Conservation (phyloP, 768 basidiomycete species). For the Mycena sanguinolenta region DNA sequence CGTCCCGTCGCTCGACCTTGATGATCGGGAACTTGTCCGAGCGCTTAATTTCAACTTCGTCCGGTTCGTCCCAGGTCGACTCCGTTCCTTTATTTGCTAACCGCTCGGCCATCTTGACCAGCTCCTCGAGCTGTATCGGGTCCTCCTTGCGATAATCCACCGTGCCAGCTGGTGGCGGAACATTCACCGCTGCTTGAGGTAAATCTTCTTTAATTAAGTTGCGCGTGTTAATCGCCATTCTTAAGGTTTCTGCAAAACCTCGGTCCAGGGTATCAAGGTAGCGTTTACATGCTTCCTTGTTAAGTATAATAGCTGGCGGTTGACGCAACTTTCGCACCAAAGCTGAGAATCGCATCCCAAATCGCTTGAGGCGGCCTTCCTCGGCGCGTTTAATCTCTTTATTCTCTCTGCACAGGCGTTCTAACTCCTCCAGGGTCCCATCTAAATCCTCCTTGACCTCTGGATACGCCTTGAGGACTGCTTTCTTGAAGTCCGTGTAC, state of each 20-base stretch:
- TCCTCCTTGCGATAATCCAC: slow-evolving; percentile 17
- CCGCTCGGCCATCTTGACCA: slow-evolving; percentile 16
- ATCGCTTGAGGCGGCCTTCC: slow-evolving; percentile 11
- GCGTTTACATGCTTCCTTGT: slow-evolving; percentile 16
- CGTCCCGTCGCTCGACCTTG: slow-evolving; percentile 6
- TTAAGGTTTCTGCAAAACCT: slow-evolving; percentile 16
- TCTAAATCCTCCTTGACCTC: slow-evolving; percentile 13
- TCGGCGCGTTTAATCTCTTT: slow-evolving; percentile 4
- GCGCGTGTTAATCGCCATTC: slow-evolving; percentile 15
- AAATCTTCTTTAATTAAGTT: slow-evolving; percentile 19
- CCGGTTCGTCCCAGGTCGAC: not conserved
- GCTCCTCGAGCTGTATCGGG: slow-evolving; percentile 16
- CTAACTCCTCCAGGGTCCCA: slow-evolving; percentile 21
- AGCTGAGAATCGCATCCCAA: slow-evolving; percentile 13
- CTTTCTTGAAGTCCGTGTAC: slow-evolving; percentile 15
- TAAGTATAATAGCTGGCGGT: slow-evolving; percentile 17
- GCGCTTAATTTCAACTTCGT: not conserved
- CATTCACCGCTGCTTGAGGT: not conserved
- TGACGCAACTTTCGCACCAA: slow-evolving; percentile 12
- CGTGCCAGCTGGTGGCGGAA: not conserved
- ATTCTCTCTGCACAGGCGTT: slow-evolving; percentile 1
- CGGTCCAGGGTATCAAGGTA: slow-evolving; percentile 26
- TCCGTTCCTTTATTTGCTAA: slow-evolving; percentile 8
- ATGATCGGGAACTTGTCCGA: slow-evolving; percentile 13
- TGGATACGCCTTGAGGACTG: slow-evolving; percentile 12